Evolutionary conservation across 352 stramenopile genomes (phyloP), one percentile per base, ranked within the genome.

Genomic region (Peronospora farinosa): DNA sequence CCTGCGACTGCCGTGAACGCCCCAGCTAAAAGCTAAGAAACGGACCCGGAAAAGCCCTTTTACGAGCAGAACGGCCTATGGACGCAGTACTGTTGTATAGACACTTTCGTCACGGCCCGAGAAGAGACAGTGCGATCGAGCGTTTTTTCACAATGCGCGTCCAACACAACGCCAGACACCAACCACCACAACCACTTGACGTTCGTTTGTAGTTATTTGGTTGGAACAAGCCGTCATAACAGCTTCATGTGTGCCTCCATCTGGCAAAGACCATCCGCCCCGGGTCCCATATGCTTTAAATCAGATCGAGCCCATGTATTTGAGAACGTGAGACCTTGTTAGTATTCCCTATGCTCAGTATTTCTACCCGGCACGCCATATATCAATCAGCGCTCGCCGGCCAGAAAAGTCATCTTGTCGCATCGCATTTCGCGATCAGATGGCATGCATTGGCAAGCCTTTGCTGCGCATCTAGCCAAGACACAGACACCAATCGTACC

Each of bases 101-200:
- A 23, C 21, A 45, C 42, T 35, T 28, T 33, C 40, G 25, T 43
- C 43, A 23, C 23, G 40, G 40, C 39, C 48, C 27, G 47, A 47
- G 41, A 63, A 44, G 39, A 60, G 49, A 44, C 36, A 49, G 28
- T 39, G 35, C 52, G 42, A 66, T 62, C 38, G 47, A n/a, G 57
- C 57, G 43, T 42, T 30, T 31, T 41, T 32, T 23, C 15, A 49
- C 33, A 43, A 19, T 28, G 31, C 40, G n/a, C 40, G 38, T 35
- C 44, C 30, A 13, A 41, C 30, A 42, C 52, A 5, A 46, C 38
- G 39, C 12, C 31, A 32, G 38, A 36, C 37, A 21, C n/a, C n/a
- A n/a, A n/a, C n/a, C n/a, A n/a, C n/a, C n/a, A n/a, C n/a, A n/a
- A n/a, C 10, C 30, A 17, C 35, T 30, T 40, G 40, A 37, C 21